These are phyloP conservation scores for Plicaturopsis crispa DNA, from an alignment of 768 basidiomycete genomes.

Conservation along the genomic window DNA sequence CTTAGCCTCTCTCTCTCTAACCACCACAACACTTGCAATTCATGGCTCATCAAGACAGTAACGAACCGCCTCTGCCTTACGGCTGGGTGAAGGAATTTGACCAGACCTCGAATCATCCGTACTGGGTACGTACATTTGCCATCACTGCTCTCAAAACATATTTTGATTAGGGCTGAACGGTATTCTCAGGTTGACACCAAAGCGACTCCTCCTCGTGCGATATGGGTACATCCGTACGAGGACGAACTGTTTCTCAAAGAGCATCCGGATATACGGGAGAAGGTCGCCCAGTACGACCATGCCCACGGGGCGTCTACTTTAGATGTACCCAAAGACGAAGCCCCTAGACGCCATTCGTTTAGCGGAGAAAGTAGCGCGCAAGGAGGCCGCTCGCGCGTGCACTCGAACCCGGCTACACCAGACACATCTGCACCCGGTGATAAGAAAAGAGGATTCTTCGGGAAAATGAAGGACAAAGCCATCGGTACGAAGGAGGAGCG, in stretches of 20 bases:
- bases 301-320: constrained; percentile 1
- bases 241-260: constrained; percentile 55
- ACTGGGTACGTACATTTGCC: constrained; percentile 33
- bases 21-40: no score
- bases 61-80: constrained; percentile 36
- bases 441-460: constrained; percentile 47
- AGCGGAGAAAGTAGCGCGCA: constrained; percentile 6
- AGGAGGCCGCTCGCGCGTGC: neutral
- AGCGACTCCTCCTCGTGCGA: constrained; percentile 54
- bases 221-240: constrained; percentile 69
- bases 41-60: no score
- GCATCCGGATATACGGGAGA: constrained; percentile 40
- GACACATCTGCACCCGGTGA: constrained; percentile 5
- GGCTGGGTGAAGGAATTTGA: constrained; percentile 54
- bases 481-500: constrained; percentile 61
- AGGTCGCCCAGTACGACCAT: constrained; percentile 14
- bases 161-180: neutral
- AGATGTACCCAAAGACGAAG: constrained; percentile 7
- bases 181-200: constrained; percentile 50
- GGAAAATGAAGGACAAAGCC: constrained; percentile 54
- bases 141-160: neutral
- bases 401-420: no score
- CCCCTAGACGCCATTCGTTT: constrained; percentile 21
- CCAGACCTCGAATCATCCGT: constrained; percentile 29
- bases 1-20: no score